A percentile compares a stretch with the other conserved stretches of the same genome.
Conservation (phyloP, 1,139 yeast species). For the Debaryomyces psychrophilus region DNA sequence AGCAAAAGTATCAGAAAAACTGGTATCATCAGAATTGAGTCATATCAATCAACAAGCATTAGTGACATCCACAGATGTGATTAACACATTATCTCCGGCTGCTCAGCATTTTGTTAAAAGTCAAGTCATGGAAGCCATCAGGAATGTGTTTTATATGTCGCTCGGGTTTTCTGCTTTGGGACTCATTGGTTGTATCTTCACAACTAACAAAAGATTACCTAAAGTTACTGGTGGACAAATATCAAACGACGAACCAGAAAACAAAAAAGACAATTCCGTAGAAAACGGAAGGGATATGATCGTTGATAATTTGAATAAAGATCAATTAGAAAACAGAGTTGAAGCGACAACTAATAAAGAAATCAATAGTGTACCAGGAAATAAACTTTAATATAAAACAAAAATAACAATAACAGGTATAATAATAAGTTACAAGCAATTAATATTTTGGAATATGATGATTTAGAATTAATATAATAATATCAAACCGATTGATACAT, state of each 20-base stretch:
- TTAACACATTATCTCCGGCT: constrained; percentile 27
- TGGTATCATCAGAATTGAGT: constrained; percentile 24
- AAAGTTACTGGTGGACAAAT: constrained; percentile 7
- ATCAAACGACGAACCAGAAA: background rate
- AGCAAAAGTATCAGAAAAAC: constrained; percentile 18
- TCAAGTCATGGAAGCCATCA: constrained; percentile 34
- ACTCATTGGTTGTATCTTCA: constrained; percentile 24
- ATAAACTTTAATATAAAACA: too few species aligned
- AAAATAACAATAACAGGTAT: too few species aligned
- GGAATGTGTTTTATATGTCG: constrained; percentile 36
- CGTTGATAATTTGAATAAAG: too few species aligned
- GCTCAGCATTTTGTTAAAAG: constrained; percentile 30
- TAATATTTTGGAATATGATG: too few species aligned
- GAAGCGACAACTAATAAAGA: too few species aligned
- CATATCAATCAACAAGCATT: constrained; percentile 20
- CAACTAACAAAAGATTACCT: constrained; percentile 38
- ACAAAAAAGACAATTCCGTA: background rate
- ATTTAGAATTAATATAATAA: too few species aligned
- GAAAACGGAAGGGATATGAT: background rate
- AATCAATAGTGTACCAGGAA: too few species aligned
- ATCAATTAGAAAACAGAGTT: too few species aligned
- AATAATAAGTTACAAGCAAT: too few species aligned
- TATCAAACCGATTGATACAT: background rate
- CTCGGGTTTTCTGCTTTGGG: constrained; percentile 31
- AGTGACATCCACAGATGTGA: constrained; percentile 22